Evolutionary conservation across 1,139 yeast species (phyloP), one percentile per base, ranked within the genome.

Genomic region (Candida buenavistaensis): DNA sequence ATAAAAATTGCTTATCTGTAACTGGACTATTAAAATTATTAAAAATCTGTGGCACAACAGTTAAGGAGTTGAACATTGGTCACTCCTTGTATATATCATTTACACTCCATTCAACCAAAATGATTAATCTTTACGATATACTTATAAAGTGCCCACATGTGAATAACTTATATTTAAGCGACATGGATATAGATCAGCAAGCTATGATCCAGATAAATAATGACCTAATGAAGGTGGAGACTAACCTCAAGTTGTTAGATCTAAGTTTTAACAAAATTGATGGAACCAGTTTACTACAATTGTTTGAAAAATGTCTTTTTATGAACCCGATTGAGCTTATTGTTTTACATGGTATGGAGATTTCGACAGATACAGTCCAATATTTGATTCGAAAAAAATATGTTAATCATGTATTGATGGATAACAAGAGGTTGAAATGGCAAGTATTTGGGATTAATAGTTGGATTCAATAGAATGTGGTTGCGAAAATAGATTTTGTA

Each of bases 241-340:
- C 37, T 2, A 37, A 45, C 1, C 48, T 67, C 19, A 46, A 48
- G 10, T 32, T 50, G 2, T 45, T 69, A 14, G 75, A 69, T 41
- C 39, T 69, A 9, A 64, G 74, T 39, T 68, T 64, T 38, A 64
- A 68, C 38, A 54, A 48, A 28, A 49, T 69, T 4, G 64, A 63
- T 35, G 75, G 75, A 0, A 55, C 63, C 14, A 72, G 73, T 2
- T 48, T 69, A n/a, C 55, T 69, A 37, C 59, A 55, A 35, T 44
- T 68, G 11, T 55, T 67, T 19, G 40, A 41, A 16, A 29, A 21
- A 23, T 17, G 37, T 17, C 23, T 25, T 10, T 28, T 32, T 15
- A 28, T 28, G 45, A 46, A 40, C 33, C 34, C 21, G 5, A 35
- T 67, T 9, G 54, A 57, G 1, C 45, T 43, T 14, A 46, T 69